Conservation (phyloP, 768 basidiomycete genomes). For the Coprinopsis marcescibilis region DNA sequence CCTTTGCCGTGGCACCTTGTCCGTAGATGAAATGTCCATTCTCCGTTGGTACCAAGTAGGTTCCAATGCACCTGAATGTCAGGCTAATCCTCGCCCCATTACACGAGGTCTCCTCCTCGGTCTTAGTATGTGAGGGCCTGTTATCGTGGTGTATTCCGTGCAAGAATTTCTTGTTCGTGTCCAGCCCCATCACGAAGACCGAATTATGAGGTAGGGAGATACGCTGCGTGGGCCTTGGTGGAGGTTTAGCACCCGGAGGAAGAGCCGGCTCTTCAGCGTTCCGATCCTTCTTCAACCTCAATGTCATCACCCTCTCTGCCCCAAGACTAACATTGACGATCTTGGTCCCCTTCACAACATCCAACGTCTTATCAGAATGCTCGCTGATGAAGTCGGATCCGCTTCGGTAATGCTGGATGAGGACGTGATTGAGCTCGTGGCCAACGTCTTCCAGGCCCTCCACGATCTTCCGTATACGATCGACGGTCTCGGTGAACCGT, state of each 20-base stretch:
- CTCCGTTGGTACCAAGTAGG: slow-evolving; percentile 57
- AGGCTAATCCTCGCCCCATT: slow-evolving; percentile 70
- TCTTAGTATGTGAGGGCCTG: slow-evolving; percentile 49
- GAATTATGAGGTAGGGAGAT: slow-evolving; percentile 77
- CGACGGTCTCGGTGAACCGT: slow-evolving; percentile 61
- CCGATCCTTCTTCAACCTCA: slow-evolving; percentile 58
- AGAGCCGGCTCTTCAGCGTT: slow-evolving; percentile 12
- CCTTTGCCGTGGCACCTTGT: slow-evolving; percentile 67
- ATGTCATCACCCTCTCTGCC: slow-evolving; percentile 69
- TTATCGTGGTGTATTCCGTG: slow-evolving; percentile 77
- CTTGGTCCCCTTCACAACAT: slow-evolving; percentile 65
- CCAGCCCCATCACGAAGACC: slow-evolving; percentile 73
- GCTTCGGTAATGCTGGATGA: slow-evolving; percentile 75
- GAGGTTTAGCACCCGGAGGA: slow-evolving; percentile 11
- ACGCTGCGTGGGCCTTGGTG: slow-evolving; percentile 45
- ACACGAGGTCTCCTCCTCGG: slow-evolving; percentile 45
- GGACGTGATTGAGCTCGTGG: slow-evolving; percentile 77
- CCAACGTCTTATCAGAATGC: slow-evolving; percentile 84
- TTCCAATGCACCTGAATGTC: slow-evolving; percentile 76
- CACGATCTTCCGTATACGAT: slow-evolving; percentile 56
- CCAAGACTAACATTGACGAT: slow-evolving; percentile 82
- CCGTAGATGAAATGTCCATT: slow-evolving; percentile 63
- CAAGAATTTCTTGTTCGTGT: slow-evolving; percentile 70
- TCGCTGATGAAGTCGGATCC: slow-evolving; percentile 83
- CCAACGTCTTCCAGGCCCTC: slow-evolving; percentile 43